Base-by-base conservation (phyloP, 225 moss, liverwort and hornwort genomes). In the Neckera pumila region DNA sequence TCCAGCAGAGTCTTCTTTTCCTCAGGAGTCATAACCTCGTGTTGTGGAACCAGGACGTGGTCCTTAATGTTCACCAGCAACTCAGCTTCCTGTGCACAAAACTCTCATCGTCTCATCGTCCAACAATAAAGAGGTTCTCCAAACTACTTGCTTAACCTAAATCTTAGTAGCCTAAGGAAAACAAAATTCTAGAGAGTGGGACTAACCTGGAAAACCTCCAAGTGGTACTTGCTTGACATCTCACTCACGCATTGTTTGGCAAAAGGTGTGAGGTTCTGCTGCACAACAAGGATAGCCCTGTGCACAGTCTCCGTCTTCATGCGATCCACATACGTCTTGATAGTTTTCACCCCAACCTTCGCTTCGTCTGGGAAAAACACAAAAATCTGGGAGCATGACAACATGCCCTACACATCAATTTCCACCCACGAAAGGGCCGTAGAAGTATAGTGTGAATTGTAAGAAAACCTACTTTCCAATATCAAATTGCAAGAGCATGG, bases 291-390 rank as follows among this genome's bases (percentile, higher is more conserved):
- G 82, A 96, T 92, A 26, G 96, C 96, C 87, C 89, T 87, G 54
- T 92, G 93, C 58, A 96, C 95, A 80, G 54, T 92, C 83, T 95
- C 91, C 45, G 92, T 91, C 89, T 95, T 96, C 96, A 96, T 96
- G 53, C 91, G 90, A 80, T 96, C 95, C 59, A 95, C 95, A 84
- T 95, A 96, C n/a, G 91, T 95, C 94, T 95, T 96, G 82, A 96
- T 94, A 66, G 93, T 94, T 70, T 93, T 91, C 90, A 96, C 96
- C 66, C 96, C 96, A 19, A 96, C 91, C 86, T 96, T 96, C 27
- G 88, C 90, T 86, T 95, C 94, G 12, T 94, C 95, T 12, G 95
- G 95, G 77, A 96, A 96, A 62, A 95, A 95, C 18, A 96, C 96
- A 90, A 92, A 92, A 62, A 96, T 94, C 96, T 96, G 91, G 56